Percentiles rank a stretch among this genome's conserved stretches.
Conservation (phyloP, 345 rosid species). For the Syzygium aromaticum region DNA sequence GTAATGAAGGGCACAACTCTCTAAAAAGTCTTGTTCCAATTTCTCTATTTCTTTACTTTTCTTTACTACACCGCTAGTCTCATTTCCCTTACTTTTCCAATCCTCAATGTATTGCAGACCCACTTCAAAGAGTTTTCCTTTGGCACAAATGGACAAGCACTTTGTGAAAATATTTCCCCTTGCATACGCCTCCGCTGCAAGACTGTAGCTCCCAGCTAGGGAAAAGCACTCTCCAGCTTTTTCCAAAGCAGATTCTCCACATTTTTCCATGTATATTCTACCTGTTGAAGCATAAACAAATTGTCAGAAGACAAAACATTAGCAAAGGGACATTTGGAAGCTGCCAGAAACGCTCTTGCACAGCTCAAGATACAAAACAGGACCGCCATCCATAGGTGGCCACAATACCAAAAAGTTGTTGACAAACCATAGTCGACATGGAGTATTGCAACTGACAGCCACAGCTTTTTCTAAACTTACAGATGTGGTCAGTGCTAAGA, state of each 20-base stretch:
- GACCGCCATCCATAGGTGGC: not conserved
- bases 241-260: constrained; percentile 1
- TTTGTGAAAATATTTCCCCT: not conserved
- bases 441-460: not conserved
- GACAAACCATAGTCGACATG: not conserved
- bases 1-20: not conserved
- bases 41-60: not conserved
- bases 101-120: not conserved
- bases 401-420: not conserved
- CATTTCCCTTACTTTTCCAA: not conserved
- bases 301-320: not conserved
- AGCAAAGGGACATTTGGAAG: not conserved
- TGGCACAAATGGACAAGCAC: constrained; percentile 3
- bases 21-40: not conserved
- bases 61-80: not conserved
- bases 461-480: not conserved
- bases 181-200: not conserved
- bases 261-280: constrained; percentile 14
- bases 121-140: not conserved
- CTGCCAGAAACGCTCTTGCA: not conserved
- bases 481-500: not conserved
- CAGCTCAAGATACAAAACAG: not conserved
- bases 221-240: constrained; percentile 4
- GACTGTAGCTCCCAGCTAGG: not conserved
- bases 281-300: constrained; percentile 14